Conservation (phyloP, 768 basidiomycete genomes). For the Nidula microcarpa region DNA sequence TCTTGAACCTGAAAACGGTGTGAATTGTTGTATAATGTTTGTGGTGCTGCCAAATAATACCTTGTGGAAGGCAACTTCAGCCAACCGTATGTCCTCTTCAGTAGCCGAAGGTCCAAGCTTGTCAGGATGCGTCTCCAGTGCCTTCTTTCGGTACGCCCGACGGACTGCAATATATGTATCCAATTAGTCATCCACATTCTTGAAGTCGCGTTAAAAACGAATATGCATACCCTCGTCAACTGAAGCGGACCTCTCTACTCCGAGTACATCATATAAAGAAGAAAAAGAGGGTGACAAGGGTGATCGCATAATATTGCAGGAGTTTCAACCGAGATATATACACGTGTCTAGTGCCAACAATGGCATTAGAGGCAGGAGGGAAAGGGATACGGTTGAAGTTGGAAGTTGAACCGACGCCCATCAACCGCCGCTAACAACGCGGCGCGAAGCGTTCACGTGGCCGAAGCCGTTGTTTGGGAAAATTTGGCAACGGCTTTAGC, state of each 20-base stretch:
- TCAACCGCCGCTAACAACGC: too few relatives aligned
- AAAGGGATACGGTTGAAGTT: background rate
- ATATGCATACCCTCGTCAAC: conserved; percentile 46
- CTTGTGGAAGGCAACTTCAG: conserved; percentile 59
- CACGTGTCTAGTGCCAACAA: background rate
- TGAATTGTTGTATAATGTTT: too few relatives aligned
- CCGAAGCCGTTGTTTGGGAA: too few relatives aligned
- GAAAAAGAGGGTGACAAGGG: conserved; percentile 9
- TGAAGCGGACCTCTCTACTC: conserved; percentile 37
- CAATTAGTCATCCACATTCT: background rate
- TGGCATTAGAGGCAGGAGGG: too few relatives aligned
- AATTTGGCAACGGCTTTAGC: too few relatives aligned
- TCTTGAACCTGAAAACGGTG: conserved; percentile 46
- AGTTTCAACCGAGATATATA: background rate
- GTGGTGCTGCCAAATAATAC: conserved; percentile 25
- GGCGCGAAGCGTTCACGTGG: too few relatives aligned
- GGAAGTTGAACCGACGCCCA: background rate
- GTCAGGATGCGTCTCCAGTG: conserved; percentile 72
- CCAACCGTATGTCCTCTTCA: conserved; percentile 46
- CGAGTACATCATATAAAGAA: conserved; percentile 41
- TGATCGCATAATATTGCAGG: conserved; percentile 6
- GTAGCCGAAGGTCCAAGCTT: conserved; percentile 56
- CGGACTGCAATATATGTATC: conserved; percentile 39
- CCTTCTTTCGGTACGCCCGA: conserved; percentile 63
- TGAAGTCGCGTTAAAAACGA: background rate